Evolutionary conservation across 129 eudicot species (phyloP), one percentile per base, ranked within the genome.

Genomic region (Helianthus tuberosus): DNA sequence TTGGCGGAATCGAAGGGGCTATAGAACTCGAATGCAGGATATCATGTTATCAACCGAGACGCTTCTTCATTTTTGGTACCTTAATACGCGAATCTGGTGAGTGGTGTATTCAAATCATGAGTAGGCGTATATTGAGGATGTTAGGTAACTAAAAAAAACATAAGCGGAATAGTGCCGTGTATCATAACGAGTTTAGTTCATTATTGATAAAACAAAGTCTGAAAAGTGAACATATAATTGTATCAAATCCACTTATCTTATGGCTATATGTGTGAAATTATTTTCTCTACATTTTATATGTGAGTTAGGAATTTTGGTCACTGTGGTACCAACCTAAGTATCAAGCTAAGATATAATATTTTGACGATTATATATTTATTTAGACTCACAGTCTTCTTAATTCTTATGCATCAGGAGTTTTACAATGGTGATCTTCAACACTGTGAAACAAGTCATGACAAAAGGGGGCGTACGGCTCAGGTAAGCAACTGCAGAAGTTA

Each of bases 391-490:
- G n/a, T 11, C 32, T 48, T 62, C 35, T 29, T 29, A 29, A 29
- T 29, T 71, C 20, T 69, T 20, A n/a, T 75, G 77, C 68, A 44
- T 79, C 83, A 92, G 98, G 91, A 86, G 78, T 92, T 77, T 83
- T 87, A 85, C 64, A 76, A 82, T 58, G 98, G 98, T 62, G 98
- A 89, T 48, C 81, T 92, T 69, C 70, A 49, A 52, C 80, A 69
- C 14, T 92, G 98, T 84, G 98, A 92, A 87, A 59, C 41, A 75
- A 89, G 72, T 81, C 86, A 68, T 77, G 96, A 86, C 83, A 88
- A 91, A 89, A 78, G 87, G 90, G 97, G 96, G 23, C 98, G 96
- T 11, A 85, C 98, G 32, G 89, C 98, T 81, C 88, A 89, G 88
- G 96, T 91, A 68, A 70, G 76, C 79, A 73, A 51, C 48, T 75